phyloP scores from a whole-genome alignment of 371 early-diverging fungal genomes.

The Zopfochytrium polystomum region DNA sequence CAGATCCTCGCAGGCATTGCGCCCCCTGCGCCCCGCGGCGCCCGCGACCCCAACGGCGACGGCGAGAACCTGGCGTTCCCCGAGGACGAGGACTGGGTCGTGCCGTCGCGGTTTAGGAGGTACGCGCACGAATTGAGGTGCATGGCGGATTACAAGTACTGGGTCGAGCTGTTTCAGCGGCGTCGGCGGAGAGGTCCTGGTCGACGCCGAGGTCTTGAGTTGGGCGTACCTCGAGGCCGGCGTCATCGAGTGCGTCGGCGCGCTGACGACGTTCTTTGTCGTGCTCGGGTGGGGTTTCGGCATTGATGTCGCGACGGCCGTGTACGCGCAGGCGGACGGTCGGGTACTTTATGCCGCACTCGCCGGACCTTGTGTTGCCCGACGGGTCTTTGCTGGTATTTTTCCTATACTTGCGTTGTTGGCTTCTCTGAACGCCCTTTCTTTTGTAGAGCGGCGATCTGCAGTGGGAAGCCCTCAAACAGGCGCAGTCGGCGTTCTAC shows the following conservation, averaged over 20 bases:
- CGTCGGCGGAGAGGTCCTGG: too few species aligned
- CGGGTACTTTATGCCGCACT: constrained; percentile 40
- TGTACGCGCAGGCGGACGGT: constrained; percentile 34
- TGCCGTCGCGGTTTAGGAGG: constrained; percentile 29
- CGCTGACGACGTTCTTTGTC: constrained; percentile 45
- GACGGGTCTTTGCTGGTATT: constrained; percentile 37
- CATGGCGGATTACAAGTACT: constrained; percentile 38
- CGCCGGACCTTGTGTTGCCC: constrained; percentile 29
- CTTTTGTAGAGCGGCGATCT: constrained; percentile 28
- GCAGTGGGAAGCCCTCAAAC: constrained; percentile 47
- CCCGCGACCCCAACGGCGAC: neutral
- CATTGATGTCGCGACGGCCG: constrained; percentile 32
- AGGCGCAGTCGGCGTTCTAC: constrained; percentile 53
- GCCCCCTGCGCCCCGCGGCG: constrained; percentile 8
- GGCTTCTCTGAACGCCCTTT: too few species aligned
- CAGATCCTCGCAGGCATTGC: neutral
- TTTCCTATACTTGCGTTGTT: too few species aligned
- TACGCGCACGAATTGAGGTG: constrained; percentile 36
- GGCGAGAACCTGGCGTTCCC: constrained; percentile 9
- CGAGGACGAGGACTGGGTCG: too few species aligned
- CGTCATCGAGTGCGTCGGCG: constrained; percentile 43
- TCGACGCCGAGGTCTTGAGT: constrained; percentile 43
- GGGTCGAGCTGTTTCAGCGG: too few species aligned
- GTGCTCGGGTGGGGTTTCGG: constrained; percentile 44
- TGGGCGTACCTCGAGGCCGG: constrained; percentile 57